These are phyloP conservation scores for Smallanthus sonchifolius DNA, from an alignment of 129 eudicot genomes.

Conservation along the genomic window DNA sequence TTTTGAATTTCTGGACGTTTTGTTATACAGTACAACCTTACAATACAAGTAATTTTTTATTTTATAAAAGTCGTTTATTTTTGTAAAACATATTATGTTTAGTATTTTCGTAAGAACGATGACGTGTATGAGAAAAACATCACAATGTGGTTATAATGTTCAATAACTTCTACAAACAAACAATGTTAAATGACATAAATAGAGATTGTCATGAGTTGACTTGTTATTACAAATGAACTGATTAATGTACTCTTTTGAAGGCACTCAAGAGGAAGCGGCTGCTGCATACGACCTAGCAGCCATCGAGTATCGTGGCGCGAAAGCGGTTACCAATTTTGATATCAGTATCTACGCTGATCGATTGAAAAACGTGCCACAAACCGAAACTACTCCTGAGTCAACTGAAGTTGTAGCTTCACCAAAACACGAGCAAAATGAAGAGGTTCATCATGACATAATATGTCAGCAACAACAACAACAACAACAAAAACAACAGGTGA, in stretches of 20 bases:
- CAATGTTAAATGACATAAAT: background rate
- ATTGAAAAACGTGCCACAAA: constrained; percentile 36
- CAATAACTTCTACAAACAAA: background rate
- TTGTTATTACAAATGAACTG: background rate
- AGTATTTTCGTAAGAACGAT: background rate
- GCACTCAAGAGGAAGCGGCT: constrained; percentile 93
- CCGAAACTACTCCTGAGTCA: constrained; percentile 13
- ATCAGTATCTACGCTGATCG: constrained; percentile 60
- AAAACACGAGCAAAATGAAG: constrained; percentile 26
- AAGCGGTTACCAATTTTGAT: constrained; percentile 89
- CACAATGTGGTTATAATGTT: no score
- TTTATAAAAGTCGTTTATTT: background rate
- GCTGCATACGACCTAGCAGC: constrained; percentile 91
- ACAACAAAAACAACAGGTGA: background rate
- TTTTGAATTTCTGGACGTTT: no score
- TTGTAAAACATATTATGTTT: background rate
- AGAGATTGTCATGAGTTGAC: background rate
- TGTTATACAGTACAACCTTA: background rate
- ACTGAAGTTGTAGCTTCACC: constrained; percentile 17
- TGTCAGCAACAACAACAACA: constrained; percentile 3
- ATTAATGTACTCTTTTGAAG: constrained; percentile 27
- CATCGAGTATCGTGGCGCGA: constrained; percentile 65
- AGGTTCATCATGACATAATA: constrained; percentile 10
- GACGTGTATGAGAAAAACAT: background rate
- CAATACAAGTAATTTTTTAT: background rate